Conservation (phyloP, 1,139 yeast genomes). For the Saccharomycopsis hybrid region DNA sequence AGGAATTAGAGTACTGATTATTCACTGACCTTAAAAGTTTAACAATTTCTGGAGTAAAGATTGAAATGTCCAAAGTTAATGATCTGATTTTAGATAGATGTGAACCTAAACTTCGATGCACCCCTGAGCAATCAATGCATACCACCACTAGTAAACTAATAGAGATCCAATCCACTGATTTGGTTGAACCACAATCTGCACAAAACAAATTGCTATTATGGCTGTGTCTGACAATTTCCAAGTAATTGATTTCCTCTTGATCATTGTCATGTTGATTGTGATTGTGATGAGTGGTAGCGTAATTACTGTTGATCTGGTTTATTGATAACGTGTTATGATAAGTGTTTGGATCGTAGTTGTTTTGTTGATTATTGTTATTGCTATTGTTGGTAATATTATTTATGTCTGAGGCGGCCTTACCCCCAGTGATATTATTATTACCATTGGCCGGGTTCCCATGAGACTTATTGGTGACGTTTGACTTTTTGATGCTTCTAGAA, state of each 20-base stretch:
- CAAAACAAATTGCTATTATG: constrained; percentile 60
- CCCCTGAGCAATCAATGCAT: constrained; percentile 76
- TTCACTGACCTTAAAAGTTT: constrained; percentile 55
- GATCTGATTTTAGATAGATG: constrained; percentile 75
- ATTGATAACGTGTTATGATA: constrained; percentile 2
- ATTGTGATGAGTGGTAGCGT: constrained; percentile 1
- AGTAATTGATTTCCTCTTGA: constrained; percentile 27
- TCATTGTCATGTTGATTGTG: not conserved
- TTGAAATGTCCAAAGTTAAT: constrained; percentile 58
- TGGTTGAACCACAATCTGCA: constrained; percentile 69
- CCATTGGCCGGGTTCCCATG: too few relatives aligned
- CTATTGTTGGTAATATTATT: constrained; percentile 1
- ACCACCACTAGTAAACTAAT: constrained; percentile 65
- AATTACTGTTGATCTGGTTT: constrained; percentile 4
- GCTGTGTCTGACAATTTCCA: constrained; percentile 40
- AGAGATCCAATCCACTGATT: constrained; percentile 83
- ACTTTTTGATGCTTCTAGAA: constrained; percentile 8
- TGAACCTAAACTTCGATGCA: constrained; percentile 70
- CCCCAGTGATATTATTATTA: too few relatives aligned
- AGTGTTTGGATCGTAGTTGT: not conserved
- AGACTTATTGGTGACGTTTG: not conserved
- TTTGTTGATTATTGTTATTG: constrained; percentile 27
- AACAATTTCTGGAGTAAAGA: constrained; percentile 54
- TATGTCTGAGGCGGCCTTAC: too few relatives aligned
- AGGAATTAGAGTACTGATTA: constrained; percentile 54